A percentile compares a stretch with the other conserved stretches of the same genome.
These are phyloP conservation scores for Uncinocarpus reesii DNA, from an alignment of 2,329 filamentous ascomycete species.

Conservation along the genomic window DNA sequence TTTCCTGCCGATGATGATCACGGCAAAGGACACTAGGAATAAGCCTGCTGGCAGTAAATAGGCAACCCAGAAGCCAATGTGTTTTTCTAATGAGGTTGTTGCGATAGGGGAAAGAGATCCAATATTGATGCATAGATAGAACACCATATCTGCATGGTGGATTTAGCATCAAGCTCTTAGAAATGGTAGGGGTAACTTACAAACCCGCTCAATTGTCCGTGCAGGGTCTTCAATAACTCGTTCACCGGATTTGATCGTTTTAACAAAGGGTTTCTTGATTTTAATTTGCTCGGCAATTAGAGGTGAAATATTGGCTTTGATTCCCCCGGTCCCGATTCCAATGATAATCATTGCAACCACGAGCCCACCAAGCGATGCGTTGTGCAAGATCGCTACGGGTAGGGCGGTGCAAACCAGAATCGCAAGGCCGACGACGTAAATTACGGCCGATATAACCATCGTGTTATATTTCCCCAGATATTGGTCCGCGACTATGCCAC, in stretches of 20 bases:
- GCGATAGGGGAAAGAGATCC: constrained; percentile 58
- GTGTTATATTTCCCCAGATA: constrained; percentile 54
- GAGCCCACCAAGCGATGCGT: constrained; percentile 45
- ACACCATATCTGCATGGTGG: constrained; percentile 48
- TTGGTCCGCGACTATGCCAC: constrained; percentile 50
- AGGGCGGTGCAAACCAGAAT: constrained; percentile 48
- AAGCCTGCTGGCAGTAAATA: constrained; percentile 53
- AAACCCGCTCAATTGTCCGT: constrained; percentile 57
- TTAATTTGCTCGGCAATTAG: constrained; percentile 57
- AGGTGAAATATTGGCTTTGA: constrained; percentile 53
- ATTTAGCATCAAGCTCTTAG: constrained; percentile 3
- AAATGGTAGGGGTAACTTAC: constrained; percentile 8
- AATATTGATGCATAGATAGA: constrained; percentile 63
- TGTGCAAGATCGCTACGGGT: constrained; percentile 41
- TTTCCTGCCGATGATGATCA: constrained; percentile 40
- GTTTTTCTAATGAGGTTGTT: constrained; percentile 57
- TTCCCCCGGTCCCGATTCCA: constrained; percentile 55
- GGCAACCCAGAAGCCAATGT: constrained; percentile 56
- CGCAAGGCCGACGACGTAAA: constrained; percentile 50
- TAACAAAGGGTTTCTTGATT: constrained; percentile 43
- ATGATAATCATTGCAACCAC: constrained; percentile 50
- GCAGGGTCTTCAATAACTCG: constrained; percentile 56
- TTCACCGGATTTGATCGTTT: constrained; percentile 38
- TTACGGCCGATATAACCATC: constrained; percentile 44
- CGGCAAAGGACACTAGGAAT: constrained; percentile 51